Conservation (phyloP, 257 asterid genomes). For the Leonotis leonurus region DNA sequence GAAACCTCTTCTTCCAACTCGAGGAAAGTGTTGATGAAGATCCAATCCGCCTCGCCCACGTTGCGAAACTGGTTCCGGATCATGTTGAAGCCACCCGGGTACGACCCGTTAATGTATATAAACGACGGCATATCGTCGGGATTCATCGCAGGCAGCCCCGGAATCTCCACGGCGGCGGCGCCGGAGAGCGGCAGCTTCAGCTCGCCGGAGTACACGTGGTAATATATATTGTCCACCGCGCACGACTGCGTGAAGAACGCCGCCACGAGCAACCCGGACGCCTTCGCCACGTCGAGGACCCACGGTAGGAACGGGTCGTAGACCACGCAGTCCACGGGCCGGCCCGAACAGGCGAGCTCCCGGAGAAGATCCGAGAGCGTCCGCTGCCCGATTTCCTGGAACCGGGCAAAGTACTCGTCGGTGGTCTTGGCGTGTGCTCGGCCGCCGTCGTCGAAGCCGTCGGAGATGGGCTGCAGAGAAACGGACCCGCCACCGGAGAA, state of each 20-base stretch:
- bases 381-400: constrained; percentile 18
- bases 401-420: constrained; percentile 8
- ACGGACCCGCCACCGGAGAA: constrained; percentile 7
- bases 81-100: constrained; percentile 21
- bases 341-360: constrained; percentile 10
- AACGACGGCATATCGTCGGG: constrained; percentile 40
- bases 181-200: constrained; percentile 20
- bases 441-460: constrained; percentile 37
- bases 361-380: constrained; percentile 26
- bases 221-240: constrained; percentile 32
- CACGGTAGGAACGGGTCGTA: constrained; percentile 36
- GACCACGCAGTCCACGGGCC: constrained; percentile 28
- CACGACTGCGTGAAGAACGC: constrained; percentile 48
- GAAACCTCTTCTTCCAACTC: constrained; percentile 38
- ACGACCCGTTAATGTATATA: constrained; percentile 11
- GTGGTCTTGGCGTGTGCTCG: constrained; percentile 5
- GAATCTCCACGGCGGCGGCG: constrained; percentile 14
- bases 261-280: constrained; percentile 21
- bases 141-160: constrained; percentile 39
- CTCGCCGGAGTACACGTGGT: constrained; percentile 19
- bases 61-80: constrained; percentile 26
- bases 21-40: constrained; percentile 38
- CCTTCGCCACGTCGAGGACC: constrained; percentile 29
- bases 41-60: constrained; percentile 33
- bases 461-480: constrained; percentile 25